Percentiles rank a stretch among this genome's conserved stretches.
Conservation (phyloP, 2,329 filamentous ascomycete genomes). For the Zasmidium citrigriseum region DNA sequence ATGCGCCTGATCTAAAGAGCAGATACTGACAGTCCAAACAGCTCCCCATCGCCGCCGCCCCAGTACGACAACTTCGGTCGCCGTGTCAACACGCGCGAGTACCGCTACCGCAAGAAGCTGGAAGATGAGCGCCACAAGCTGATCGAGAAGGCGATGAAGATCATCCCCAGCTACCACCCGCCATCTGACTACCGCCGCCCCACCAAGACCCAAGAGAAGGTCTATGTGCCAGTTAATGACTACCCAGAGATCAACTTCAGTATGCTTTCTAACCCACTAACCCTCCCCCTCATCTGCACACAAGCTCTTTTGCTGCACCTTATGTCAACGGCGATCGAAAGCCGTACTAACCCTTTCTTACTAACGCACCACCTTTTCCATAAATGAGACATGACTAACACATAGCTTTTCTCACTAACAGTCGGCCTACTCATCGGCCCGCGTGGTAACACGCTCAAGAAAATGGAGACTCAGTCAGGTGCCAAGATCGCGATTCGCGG, state of each 20-base stretch:
- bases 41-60: constrained; percentile 91
- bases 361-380: constrained; percentile 28
- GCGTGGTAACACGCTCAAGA: constrained; percentile 99
- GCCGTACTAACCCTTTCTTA: constrained; percentile 33
- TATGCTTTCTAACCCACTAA: constrained; percentile 99
- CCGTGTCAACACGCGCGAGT: constrained; percentile 98
- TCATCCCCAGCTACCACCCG: constrained; percentile 98
- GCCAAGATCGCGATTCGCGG: constrained; percentile 99
- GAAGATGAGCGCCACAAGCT: constrained; percentile 99
- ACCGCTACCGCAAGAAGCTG: constrained; percentile 94
- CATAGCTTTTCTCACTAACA: constrained; percentile 82
- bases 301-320: constrained; percentile 22
- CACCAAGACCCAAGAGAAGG: constrained; percentile 99
- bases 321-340: constrained; percentile 37
- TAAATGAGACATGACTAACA: constrained; percentile 59
- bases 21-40: constrained; percentile 41
- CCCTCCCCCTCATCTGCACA: constrained; percentile 39
- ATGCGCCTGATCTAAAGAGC: background rate
- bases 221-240: constrained; percentile 99
- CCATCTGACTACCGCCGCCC: constrained; percentile 97
- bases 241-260: constrained; percentile 99
- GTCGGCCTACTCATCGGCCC: constrained; percentile 99
- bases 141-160: constrained; percentile 99
- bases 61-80: constrained; percentile 99
- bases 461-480: constrained; percentile 96